phyloP scores from a whole-genome alignment of 2,329 filamentous ascomycete species.

The Trematosphaeria pertusa region DNA sequence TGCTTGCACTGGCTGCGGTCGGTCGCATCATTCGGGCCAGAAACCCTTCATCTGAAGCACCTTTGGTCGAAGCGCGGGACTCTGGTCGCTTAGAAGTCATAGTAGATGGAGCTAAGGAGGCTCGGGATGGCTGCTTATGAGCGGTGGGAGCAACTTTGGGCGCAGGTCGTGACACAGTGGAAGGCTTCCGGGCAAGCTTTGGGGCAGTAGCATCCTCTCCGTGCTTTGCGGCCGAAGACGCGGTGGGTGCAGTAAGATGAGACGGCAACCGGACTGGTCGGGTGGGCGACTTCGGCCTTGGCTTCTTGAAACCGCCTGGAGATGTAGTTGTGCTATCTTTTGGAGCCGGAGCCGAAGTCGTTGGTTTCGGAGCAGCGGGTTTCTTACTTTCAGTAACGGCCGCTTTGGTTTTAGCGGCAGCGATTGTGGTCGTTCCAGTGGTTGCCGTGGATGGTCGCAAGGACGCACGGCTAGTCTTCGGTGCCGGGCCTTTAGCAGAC shows the following conservation, averaged over 20 bases:
- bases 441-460: conserved; percentile 31
- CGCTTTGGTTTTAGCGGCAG: conserved; percentile 32
- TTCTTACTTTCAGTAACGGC: conserved; percentile 35
- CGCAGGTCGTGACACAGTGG: conserved; percentile 46
- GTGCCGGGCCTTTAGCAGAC: conserved; percentile 23
- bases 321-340: conserved; percentile 31
- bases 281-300: conserved; percentile 66
- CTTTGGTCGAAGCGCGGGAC: conserved; percentile 57
- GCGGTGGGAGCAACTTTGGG: conserved; percentile 37
- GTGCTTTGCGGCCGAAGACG: conserved; percentile 71
- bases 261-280: conserved; percentile 71
- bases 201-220: conserved; percentile 47
- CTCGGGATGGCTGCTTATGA: conserved; percentile 38
- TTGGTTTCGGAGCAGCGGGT: conserved; percentile 21
- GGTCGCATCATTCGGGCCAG: conserved; percentile 84
- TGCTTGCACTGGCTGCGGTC: conserved; percentile 72
- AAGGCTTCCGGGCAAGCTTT: conserved; percentile 49
- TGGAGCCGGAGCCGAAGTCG: conserved; percentile 20
- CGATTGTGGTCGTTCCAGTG: conserved; percentile 27
- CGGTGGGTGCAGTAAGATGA: conserved; percentile 72
- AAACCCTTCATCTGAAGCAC: conserved; percentile 72
- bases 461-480: conserved; percentile 39
- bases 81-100: conserved; percentile 57
- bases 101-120: conserved; percentile 44
- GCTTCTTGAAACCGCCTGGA: conserved; percentile 46